Evolutionary conservation across 2,329 filamentous ascomycete genomes (phyloP), one percentile per base, ranked within the genome.

Genomic region (Clonostachys chloroleuca): DNA sequence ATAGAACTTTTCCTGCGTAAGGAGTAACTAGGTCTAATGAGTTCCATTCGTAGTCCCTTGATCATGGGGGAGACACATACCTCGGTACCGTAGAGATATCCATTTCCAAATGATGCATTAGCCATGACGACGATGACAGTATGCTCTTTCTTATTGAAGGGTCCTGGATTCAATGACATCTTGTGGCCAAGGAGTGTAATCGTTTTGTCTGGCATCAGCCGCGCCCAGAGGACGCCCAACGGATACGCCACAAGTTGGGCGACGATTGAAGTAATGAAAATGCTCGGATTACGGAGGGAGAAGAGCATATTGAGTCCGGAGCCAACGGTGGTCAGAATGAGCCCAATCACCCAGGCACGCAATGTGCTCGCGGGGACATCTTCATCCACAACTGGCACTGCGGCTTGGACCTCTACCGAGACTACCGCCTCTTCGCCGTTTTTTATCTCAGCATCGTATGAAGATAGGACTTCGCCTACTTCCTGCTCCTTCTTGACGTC

Each of bases 111-210:
- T 6, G 84, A 83, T 6, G 87, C 83, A 58, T 85, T 81, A 14
- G 87, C 84, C 81, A 86, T 86, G 53, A 86, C 79, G 16, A 83
- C 79, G 47, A 87, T 85, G 50, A 87, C 76, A 39, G 80, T 67
- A 59, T 87, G 84, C 58, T 87, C 84, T 61, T 87, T 87, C 59
- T 84, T 74, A 56, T 85, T 87, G 64, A 87, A 87, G 2, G 83
- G 83, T 0, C 82, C 82, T 0, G 83, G 81, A 47, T 86, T 87
- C n/a, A 86, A 64, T 17, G 17, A 20, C 8, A 47, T 39, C 18
- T 18, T 18, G 18, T 18, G 18, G 18, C 18, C 18, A 18, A 71
- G 74, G 73, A 77, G 83, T 17, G 56, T 66, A 6, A 73, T 48
- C 35, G 69, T 64, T 49, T 62, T 68, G 13, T 63, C 60, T 1